These are phyloP conservation scores for Trichaptum fuscoviolaceum DNA, from an alignment of 768 basidiomycete genomes.

Conservation along the genomic window DNA sequence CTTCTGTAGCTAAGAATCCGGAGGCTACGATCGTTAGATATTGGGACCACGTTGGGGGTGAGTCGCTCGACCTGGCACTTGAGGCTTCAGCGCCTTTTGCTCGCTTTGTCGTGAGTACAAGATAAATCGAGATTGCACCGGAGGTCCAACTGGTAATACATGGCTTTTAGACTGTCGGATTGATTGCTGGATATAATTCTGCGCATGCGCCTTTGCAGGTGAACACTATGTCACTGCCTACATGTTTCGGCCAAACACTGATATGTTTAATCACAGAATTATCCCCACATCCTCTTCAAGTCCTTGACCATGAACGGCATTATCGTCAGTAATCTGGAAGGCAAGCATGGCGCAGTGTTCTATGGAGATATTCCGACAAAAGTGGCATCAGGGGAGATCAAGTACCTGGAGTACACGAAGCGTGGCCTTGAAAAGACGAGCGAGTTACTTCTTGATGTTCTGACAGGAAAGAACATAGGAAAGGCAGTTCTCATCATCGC, in stretches of 20 bases:
- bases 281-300: constrained; percentile 34
- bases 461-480: constrained; percentile 30
- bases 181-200: too few relatives aligned
- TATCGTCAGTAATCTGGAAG: constrained; percentile 22
- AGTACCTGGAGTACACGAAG: constrained; percentile 40
- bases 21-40: constrained; percentile 17
- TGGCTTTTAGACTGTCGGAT: too few relatives aligned
- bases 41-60: constrained; percentile 30
- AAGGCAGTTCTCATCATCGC: constrained; percentile 28
- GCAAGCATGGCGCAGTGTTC: constrained; percentile 38
- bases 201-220: too few relatives aligned
- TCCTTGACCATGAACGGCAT: constrained; percentile 33
- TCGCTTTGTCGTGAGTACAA: constrained; percentile 20
- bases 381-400: constrained; percentile 42
- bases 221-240: too few relatives aligned
- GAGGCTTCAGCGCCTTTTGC: constrained; percentile 13
- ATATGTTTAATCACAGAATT: constrained; percentile 25
- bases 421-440: constrained; percentile 38
- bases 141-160: too few relatives aligned
- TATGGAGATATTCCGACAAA: constrained; percentile 33
- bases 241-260: too few relatives aligned
- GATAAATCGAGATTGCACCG: background rate
- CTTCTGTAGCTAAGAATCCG: too few relatives aligned
- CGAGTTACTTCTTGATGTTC: constrained; percentile 32
- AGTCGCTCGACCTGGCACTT: constrained; percentile 25